Percentiles rank a stretch among this genome's conserved stretches.
Conservation (phyloP, 148 eudicot species). For the Fagopyrum tataricum region DNA sequence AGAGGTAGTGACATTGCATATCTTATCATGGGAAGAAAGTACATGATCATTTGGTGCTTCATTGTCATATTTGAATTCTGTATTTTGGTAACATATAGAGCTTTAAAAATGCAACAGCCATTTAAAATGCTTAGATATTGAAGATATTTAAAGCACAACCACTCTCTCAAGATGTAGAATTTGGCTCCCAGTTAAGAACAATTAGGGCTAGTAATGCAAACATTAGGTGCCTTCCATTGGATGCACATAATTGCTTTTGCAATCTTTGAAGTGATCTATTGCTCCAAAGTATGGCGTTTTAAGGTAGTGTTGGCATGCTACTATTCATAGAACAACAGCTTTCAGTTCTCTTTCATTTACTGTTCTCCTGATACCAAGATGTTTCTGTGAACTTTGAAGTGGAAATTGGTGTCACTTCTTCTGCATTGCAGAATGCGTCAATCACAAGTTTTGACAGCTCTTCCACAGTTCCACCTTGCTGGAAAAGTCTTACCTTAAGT, state of each 20-base stretch:
- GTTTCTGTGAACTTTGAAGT: slow-evolving; percentile 44
- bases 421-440: not conserved
- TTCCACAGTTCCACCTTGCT: not conserved
- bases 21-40: not conserved
- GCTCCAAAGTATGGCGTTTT: slow-evolving; percentile 36
- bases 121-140: slow-evolving; percentile 24
- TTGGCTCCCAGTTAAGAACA: slow-evolving; percentile 26
- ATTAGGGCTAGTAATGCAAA: slow-evolving; percentile 35
- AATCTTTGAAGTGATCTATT: slow-evolving; percentile 45
- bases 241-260: slow-evolving; percentile 29
- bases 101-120: slow-evolving; percentile 27
- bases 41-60: slow-evolving; percentile 3
- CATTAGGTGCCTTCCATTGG: slow-evolving; percentile 22
- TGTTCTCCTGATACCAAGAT: slow-evolving; percentile 44
- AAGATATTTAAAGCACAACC: slow-evolving; percentile 23
- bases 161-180: slow-evolving; percentile 26
- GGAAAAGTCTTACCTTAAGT: slow-evolving; percentile 4
- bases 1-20: not conserved
- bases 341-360: slow-evolving; percentile 38
- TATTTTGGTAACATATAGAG: slow-evolving; percentile 25
- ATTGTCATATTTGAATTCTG: slow-evolving; percentile 23
- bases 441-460: not conserved
- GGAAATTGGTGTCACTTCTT: slow-evolving; percentile 9
- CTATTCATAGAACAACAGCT: slow-evolving; percentile 27
- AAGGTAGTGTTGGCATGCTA: slow-evolving; percentile 47